A percentile compares a stretch with the other conserved stretches of the same genome.
Evolutionary conservation across 345 rosid genomes (phyloP).

Genomic region (Garcia nutans): DNA sequence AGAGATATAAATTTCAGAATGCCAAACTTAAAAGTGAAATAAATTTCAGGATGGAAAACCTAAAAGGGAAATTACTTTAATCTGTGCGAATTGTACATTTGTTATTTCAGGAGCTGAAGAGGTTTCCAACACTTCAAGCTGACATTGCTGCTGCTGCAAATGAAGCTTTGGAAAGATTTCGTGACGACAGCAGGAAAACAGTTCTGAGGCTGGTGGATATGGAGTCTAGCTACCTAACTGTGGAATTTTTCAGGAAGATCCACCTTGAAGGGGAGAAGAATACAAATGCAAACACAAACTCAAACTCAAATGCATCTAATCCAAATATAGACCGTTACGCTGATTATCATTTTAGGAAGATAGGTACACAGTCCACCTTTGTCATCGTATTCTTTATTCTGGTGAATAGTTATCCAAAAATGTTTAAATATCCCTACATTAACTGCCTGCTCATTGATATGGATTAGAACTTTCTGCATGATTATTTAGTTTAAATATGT

Average conservation of each 20-base stretch:
- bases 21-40: background rate
- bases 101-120: slow-evolving; percentile 75
- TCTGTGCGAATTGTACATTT: slow-evolving; percentile 9
- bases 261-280: slow-evolving; percentile 79
- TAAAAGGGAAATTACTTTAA: background rate
- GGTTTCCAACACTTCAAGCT: slow-evolving; percentile 78
- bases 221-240: slow-evolving; percentile 97
- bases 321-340: slow-evolving; percentile 63
- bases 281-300: slow-evolving; percentile 39
- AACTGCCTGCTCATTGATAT: background rate
- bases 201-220: slow-evolving; percentile 86
- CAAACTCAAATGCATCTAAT: slow-evolving; percentile 23
- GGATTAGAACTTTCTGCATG: background rate
- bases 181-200: slow-evolving; percentile 89
- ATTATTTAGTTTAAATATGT: background rate
- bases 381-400: background rate
- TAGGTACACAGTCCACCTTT: slow-evolving; percentile 44
- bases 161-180: slow-evolving; percentile 88
- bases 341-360: slow-evolving; percentile 83
- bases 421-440: background rate
- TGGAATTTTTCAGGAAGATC: slow-evolving; percentile 94
- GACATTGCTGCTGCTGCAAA: slow-evolving; percentile 96
- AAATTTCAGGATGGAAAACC: background rate
- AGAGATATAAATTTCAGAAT: background rate
- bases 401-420: background rate